phyloP scores from a whole-genome alignment of 2,329 filamentous ascomycete species.

The Ascocoryne sarcoides region DNA sequence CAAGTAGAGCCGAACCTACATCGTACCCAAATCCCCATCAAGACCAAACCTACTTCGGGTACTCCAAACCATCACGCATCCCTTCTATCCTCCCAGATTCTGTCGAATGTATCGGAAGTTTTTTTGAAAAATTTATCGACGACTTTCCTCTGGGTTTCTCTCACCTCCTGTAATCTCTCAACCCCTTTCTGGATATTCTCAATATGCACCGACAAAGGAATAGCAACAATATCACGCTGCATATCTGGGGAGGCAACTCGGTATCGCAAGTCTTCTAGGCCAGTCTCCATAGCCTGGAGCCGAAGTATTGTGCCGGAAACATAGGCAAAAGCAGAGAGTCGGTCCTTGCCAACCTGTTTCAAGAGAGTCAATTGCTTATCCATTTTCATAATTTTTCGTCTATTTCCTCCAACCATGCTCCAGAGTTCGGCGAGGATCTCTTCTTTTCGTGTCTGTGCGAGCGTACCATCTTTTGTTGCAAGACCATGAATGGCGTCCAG shows the following conservation, averaged over 20 bases:
- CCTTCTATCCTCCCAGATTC: conserved; percentile 36
- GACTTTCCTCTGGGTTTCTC: conserved; percentile 47
- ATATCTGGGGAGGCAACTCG: conserved; percentile 59
- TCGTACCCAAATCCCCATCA: too few relatives aligned
- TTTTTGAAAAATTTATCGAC: conserved; percentile 50
- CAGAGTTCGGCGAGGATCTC: conserved; percentile 63
- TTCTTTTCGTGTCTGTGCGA: conserved; percentile 49
- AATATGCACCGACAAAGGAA: conserved; percentile 66
- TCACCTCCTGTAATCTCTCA: conserved; percentile 58
- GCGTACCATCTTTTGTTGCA: conserved; percentile 52
- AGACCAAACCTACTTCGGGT: too few relatives aligned
- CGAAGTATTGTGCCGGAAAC: conserved; percentile 64
- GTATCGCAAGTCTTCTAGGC: conserved; percentile 63
- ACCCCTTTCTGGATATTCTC: conserved; percentile 65
- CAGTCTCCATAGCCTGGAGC: conserved; percentile 62
- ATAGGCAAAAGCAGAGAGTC: conserved; percentile 56
- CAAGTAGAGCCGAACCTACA: too few relatives aligned
- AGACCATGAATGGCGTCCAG: conserved; percentile 63
- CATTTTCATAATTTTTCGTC: conserved; percentile 49
- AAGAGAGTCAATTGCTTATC: conserved; percentile 57
- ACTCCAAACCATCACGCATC: conserved; percentile 19
- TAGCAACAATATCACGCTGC: conserved; percentile 39
- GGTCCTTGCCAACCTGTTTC: conserved; percentile 55
- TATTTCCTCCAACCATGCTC: conserved; percentile 66
- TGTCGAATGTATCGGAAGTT: too few relatives aligned